These are phyloP conservation scores for Cyclotella cryptica DNA, from an alignment of 108 stramenopile genomes.

Conservation along the genomic window DNA sequence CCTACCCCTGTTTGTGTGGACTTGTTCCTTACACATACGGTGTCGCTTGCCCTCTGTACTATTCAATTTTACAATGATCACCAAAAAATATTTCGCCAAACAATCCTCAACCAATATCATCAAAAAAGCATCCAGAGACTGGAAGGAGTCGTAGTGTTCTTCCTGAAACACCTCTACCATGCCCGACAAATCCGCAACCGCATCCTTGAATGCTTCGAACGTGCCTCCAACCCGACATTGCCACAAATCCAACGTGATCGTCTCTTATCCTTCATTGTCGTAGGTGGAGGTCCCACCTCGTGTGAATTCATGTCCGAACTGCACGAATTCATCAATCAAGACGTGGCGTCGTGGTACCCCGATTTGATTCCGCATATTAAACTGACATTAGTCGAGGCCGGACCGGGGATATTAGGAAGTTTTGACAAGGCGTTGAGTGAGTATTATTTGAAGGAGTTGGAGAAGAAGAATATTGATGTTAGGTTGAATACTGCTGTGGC, in stretches of 20 bases:
- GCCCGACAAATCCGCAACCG: conserved; percentile 93
- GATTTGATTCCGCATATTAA: conserved; percentile 81
- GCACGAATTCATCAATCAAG: conserved; percentile 89
- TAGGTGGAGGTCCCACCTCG: conserved; percentile 96
- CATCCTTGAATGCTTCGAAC: conserved; percentile 96
- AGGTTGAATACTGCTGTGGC: conserved; percentile 78
- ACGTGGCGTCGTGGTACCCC: conserved; percentile 89
- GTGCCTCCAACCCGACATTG: conserved; percentile 84
- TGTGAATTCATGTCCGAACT: conserved; percentile 97
- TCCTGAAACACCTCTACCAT: conserved; percentile 96
- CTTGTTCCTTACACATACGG: too few species aligned
- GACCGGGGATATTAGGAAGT: conserved; percentile 87
- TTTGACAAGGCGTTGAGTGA: conserved; percentile 86
- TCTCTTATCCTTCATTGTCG: conserved; percentile 95
- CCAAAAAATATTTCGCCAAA: conserved; percentile 3
- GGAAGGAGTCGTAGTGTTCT: conserved; percentile 89
- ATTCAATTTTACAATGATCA: not conserved
- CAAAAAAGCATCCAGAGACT: conserved; percentile 43
- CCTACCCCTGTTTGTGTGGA: too few species aligned
- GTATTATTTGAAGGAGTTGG: conserved; percentile 74
- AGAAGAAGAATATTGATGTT: conserved; percentile 78
- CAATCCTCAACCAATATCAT: conserved; percentile 21
- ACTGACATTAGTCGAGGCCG: conserved; percentile 93
- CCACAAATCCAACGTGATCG: conserved; percentile 73
- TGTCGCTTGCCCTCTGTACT: not conserved